Conservation (phyloP, 805 yeast species). For the Diddensiella transvaalensis region DNA sequence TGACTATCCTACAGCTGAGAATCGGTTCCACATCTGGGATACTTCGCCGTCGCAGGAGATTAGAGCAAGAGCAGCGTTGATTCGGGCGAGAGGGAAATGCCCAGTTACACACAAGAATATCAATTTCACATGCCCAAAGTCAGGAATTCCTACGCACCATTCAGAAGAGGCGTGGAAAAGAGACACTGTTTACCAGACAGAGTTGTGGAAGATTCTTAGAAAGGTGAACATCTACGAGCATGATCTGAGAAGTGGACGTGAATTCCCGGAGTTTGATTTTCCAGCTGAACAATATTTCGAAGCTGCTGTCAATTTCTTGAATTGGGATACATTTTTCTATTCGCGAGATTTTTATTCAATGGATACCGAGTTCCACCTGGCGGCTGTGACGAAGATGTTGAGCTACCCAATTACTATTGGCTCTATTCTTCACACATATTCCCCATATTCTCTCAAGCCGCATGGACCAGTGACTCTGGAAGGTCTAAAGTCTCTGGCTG, state of each 20-base stretch:
- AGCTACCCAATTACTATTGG: constrained; percentile 91
- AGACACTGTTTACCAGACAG: constrained; percentile 67
- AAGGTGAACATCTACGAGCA: constrained; percentile 92
- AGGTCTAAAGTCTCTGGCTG: constrained; percentile 91
- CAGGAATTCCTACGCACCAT: constrained; percentile 97
- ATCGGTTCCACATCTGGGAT: constrained; percentile 86
- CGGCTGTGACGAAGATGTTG: constrained; percentile 90
- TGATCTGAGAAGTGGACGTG: constrained; percentile 89
- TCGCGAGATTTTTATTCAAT: constrained; percentile 90
- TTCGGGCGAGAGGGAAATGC: constrained; percentile 81
- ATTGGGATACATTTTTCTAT: constrained; percentile 92
- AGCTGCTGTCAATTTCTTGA: constrained; percentile 64
- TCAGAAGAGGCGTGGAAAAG: constrained; percentile 83
- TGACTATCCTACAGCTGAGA: constrained; percentile 65
- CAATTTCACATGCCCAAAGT: constrained; percentile 81
- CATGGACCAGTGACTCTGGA: constrained; percentile 86
- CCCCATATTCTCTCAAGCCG: constrained; percentile 79
- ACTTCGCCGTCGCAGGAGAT: constrained; percentile 84
- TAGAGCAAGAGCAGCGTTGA: constrained; percentile 86
- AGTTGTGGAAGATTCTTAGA: constrained; percentile 69
- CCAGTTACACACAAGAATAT: constrained; percentile 84
- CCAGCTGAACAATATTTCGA: constrained; percentile 78
- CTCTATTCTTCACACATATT: constrained; percentile 72
- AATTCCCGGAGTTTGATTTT: constrained; percentile 92
- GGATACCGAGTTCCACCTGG: constrained; percentile 95